phyloP scores from a whole-genome alignment of 1,139 yeast genomes.

The Candida sojae region DNA sequence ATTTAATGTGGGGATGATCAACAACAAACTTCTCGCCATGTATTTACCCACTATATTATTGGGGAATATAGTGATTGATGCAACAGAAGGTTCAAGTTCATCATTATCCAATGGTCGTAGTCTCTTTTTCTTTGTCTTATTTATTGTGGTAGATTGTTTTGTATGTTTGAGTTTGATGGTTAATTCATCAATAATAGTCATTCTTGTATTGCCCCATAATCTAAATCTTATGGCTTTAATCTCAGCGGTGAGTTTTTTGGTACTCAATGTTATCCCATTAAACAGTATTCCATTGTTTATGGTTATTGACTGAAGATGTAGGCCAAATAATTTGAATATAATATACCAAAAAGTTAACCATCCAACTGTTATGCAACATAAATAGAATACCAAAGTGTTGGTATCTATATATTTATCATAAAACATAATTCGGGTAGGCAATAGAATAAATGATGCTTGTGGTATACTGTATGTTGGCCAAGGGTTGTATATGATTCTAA shows the following conservation, averaged over 20 bases:
- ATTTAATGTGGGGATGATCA: conserved; percentile 28
- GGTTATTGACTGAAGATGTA: conserved; percentile 33
- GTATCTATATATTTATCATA: conserved; percentile 3
- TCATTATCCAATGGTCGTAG: conserved; percentile 2
- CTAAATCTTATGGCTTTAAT: conserved; percentile 32
- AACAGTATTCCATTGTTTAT: conserved; percentile 45
- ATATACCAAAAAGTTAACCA: conserved; percentile 25
- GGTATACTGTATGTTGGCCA: neutral
- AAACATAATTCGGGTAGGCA: neutral
- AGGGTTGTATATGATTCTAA: too few species aligned
- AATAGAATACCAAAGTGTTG: conserved; percentile 7
- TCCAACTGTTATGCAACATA: conserved; percentile 1
- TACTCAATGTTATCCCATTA: conserved; percentile 27
- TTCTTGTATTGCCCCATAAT: conserved; percentile 43
- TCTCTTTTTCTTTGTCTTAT: neutral
- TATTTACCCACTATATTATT: conserved; percentile 14
- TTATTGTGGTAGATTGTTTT: neutral
- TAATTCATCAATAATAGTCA: conserved; percentile 32
- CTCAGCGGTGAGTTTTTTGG: conserved; percentile 16
- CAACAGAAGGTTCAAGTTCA: conserved; percentile 1
- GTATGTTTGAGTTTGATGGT: conserved; percentile 13
- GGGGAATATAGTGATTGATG: conserved; percentile 20
- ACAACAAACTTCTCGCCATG: conserved; percentile 18
- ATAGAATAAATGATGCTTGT: neutral
- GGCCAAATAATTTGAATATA: conserved; percentile 30